Evolutionary conservation across 306 rosid genomes (phyloP).

Genomic region (Cucumis hystrix): DNA sequence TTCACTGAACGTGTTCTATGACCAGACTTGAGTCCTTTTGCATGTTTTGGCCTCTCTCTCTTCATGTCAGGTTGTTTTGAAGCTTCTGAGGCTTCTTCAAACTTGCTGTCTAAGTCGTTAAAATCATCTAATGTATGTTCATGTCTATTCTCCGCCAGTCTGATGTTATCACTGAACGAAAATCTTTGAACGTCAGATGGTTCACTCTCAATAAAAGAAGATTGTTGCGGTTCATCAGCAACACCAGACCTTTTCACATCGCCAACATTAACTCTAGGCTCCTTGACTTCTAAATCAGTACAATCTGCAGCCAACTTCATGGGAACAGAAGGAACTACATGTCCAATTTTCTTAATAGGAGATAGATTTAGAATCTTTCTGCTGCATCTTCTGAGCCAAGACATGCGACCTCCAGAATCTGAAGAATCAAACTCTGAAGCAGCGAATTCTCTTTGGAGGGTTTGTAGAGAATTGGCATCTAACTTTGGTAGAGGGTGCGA

Average conservation of each 20-base stretch:
- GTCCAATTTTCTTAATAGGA: constrained; percentile 38
- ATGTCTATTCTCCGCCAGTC: constrained; percentile 25
- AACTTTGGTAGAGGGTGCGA: constrained; percentile 18
- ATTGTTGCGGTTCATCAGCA: constrained; percentile 18
- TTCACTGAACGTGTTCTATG: constrained; percentile 57
- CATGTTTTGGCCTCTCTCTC: constrained; percentile 21
- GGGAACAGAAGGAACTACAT: constrained; percentile 23
- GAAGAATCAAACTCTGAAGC: constrained; percentile 26
- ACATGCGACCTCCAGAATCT: constrained; percentile 25
- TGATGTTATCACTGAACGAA: constrained; percentile 19
- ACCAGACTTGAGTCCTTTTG: constrained; percentile 34
- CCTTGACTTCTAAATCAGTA: constrained; percentile 17
- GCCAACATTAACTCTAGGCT: constrained; percentile 12
- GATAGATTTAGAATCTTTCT: constrained; percentile 48
- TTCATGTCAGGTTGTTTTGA: constrained; percentile 59
- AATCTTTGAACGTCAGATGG: constrained; percentile 14
- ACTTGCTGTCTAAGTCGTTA: constrained; percentile 42
- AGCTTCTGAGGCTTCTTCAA: constrained; percentile 45
- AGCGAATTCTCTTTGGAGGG: constrained; percentile 12
- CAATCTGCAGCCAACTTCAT: constrained; percentile 20
- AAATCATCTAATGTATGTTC: constrained; percentile 32
- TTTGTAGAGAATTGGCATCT: constrained; percentile 15
- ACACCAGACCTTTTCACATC: constrained; percentile 15
- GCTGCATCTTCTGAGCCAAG: constrained; percentile 60
- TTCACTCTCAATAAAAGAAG: constrained; percentile 19